Evolutionary conservation across 768 basidiomycete genomes (phyloP), one percentile per base, ranked within the genome.

Genomic region (Suillus lakei): DNA sequence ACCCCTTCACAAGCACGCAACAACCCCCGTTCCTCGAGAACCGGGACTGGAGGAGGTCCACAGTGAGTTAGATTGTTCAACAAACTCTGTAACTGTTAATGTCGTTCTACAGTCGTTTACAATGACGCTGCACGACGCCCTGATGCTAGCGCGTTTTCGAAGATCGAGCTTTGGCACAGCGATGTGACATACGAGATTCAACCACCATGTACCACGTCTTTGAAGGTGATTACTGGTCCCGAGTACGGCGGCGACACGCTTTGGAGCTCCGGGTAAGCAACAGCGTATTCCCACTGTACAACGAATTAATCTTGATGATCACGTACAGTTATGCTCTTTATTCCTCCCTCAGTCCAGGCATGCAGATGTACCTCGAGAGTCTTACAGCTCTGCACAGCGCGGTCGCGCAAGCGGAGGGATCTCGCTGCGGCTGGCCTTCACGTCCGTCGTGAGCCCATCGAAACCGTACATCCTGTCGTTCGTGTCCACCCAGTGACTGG

Each of bases 401-500:
- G 3, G 88, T 88, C 46, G 88, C 87, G 12, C 92, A 94, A 72
- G 92, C 92, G 0, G 87, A 92, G 12, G 91, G 91, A 51, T 82
- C 91, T 41, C 83, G 88, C 18, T n/a, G 88, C 86, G 6, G 89
- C 88, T 0, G 90, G 89, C 6, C 82, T 88, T 54, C 86, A 86
- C 61, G 90, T 93, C 30, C 87, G 92, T 34, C 83, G 93, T 46
- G 80, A 90, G 64, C 83, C 85, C 60, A 77, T 92, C 64, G 91
- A 92, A 77, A 85, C 85, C 5, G 70, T 91, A 38, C 93, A 95
- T 74, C 93, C 93, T 21, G 80, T 95, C 55, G 91, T 95, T 62
- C 88, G 93, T 55, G 91, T 94, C 13, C 90, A 95, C 74, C 93
- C 94, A 23, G 88, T 84, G 2, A 96, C 93, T 1, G 92, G 93